phyloP scores from a whole-genome alignment of 768 basidiomycete species.

The Daedaleopsis nitida region DNA sequence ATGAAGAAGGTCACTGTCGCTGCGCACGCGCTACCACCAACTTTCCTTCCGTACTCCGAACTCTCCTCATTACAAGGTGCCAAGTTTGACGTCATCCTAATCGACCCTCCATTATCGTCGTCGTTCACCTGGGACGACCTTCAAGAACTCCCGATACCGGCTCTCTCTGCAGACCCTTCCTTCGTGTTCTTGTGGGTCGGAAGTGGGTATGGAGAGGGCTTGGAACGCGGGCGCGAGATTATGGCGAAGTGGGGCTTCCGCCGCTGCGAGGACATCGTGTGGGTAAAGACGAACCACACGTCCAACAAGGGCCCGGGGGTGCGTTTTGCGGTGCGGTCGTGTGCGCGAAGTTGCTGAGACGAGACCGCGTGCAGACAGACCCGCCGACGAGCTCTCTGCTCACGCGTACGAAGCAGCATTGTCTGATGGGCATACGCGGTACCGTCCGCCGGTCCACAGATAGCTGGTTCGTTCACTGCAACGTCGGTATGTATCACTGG shows the following conservation, averaged over 20 bases:
- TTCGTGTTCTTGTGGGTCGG: slow-evolving; percentile 98
- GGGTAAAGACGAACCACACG: slow-evolving; percentile 89
- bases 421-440: slow-evolving; percentile 95
- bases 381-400: slow-evolving; percentile 84
- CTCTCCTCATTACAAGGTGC: slow-evolving; percentile 56
- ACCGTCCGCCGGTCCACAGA: slow-evolving; percentile 95
- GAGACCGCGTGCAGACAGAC: slow-evolving; percentile 57
- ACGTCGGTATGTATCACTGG: slow-evolving; percentile 70
- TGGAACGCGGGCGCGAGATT: slow-evolving; percentile 90
- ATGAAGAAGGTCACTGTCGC: slow-evolving; percentile 83
- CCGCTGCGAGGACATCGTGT: slow-evolving; percentile 97
- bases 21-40: slow-evolving; percentile 67
- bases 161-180: slow-evolving; percentile 85
- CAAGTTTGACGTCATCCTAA: slow-evolving; percentile 90
- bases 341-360: slow-evolving; percentile 10
- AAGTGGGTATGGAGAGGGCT: slow-evolving; percentile 82
- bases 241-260: slow-evolving; percentile 94
- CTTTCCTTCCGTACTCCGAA: slow-evolving; percentile 65
- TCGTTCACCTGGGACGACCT: slow-evolving; percentile 86
- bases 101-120: slow-evolving; percentile 89
- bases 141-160: slow-evolving; percentile 77
- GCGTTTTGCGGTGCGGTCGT: slow-evolving; percentile 28
- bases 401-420: slow-evolving; percentile 93
- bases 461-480: slow-evolving; percentile 97
- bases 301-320: slow-evolving; percentile 77